A percentile compares a stretch with the other conserved stretches of the same genome.
Conservation (phyloP, 1,139 yeast genomes). For the Yamadazyma siamensis region DNA sequence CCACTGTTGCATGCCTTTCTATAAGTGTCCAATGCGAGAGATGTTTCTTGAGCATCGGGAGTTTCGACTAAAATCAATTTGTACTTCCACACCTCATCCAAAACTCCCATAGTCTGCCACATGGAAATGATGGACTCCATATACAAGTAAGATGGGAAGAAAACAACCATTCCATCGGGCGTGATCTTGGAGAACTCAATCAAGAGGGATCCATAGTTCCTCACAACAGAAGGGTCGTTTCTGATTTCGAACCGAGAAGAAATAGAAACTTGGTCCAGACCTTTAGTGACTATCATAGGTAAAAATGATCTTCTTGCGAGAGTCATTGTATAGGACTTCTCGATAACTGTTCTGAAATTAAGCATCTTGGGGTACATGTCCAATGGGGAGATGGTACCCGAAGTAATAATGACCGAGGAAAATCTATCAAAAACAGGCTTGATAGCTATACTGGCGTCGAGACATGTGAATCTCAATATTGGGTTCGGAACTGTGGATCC, state of each 20-base stretch:
- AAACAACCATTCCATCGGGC: slow-evolving; percentile 97
- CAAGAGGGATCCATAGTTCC: slow-evolving; percentile 90
- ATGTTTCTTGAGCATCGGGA: slow-evolving; percentile 98
- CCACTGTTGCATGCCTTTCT: slow-evolving; percentile 97
- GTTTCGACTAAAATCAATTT: slow-evolving; percentile 95
- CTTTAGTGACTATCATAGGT: slow-evolving; percentile 95
- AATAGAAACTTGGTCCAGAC: slow-evolving; percentile 95
- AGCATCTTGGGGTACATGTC: slow-evolving; percentile 99
- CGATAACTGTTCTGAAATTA: slow-evolving; percentile 89
- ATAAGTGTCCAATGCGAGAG: slow-evolving; percentile 90
- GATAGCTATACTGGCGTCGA: slow-evolving; percentile 97
- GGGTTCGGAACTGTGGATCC: slow-evolving; percentile 98
- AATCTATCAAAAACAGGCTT: slow-evolving; percentile 95
- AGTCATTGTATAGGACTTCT: slow-evolving; percentile 95
- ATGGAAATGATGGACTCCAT: slow-evolving; percentile 97
- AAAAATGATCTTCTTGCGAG: slow-evolving; percentile 86
- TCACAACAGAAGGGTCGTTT: slow-evolving; percentile 95
- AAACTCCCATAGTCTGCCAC: slow-evolving; percentile 98
- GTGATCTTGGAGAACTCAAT: slow-evolving; percentile 93
- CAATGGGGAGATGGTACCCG: slow-evolving; percentile 96
- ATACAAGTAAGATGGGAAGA: slow-evolving; percentile 92
- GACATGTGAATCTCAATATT: slow-evolving; percentile 86
- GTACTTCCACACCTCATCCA: slow-evolving; percentile 98
- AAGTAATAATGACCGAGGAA: slow-evolving; percentile 90
- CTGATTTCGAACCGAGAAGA: slow-evolving; percentile 95